Evolutionary conservation across 768 basidiomycete species (phyloP), one percentile per base, ranked within the genome.

Genomic region (Cystobasidium tubakii): DNA sequence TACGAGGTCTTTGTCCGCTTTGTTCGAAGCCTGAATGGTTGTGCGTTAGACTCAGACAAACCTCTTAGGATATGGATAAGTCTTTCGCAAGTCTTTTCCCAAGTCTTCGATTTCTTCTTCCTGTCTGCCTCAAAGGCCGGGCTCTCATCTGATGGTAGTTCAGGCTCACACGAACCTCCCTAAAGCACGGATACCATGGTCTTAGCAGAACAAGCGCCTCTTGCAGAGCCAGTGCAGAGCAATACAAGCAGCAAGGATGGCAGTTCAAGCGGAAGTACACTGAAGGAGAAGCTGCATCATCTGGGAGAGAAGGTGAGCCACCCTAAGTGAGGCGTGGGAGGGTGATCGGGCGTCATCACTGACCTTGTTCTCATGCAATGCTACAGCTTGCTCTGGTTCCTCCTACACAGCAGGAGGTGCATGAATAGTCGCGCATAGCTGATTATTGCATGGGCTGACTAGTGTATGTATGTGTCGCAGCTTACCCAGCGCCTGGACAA

Each of bases 251-350:
- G 55, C 29, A 27, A 55, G 33, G 39, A 34, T n/a, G n/a, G n/a
- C n/a, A n/a, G n/a, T n/a, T n/a, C n/a, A n/a, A n/a, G n/a, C 54
- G 39, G 69, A 2, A 71, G 54, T 33, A 42, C 53, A 12, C n/a
- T 71, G 29, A 71, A 71, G 55, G 69, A 71, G n/a, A 71, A 71
- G 55, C 69, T 71, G 29, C 69, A 71, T 60, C 69, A 71, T 71
- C 62, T 71, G 9, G 69, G 69, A 23, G 69, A 71, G 31, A 71
- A 71, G 69, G 69, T 71, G 36, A 12, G 54, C 25, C 43, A 36
- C 33, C 3, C 21, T 17, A 10, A 12, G 13, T 27, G 4, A 4
- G 17, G 65, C 43, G 31, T 25, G 65, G 21, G 21, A 36, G 3
- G 25, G 36, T 43, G 34, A 66, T 39, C 34, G 65, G 34, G n/a